A percentile compares a stretch with the other conserved stretches of the same genome.
These are phyloP conservation scores for Termitomyces sp. DNA, from an alignment of 768 basidiomycete species.

Conservation along the genomic window DNA sequence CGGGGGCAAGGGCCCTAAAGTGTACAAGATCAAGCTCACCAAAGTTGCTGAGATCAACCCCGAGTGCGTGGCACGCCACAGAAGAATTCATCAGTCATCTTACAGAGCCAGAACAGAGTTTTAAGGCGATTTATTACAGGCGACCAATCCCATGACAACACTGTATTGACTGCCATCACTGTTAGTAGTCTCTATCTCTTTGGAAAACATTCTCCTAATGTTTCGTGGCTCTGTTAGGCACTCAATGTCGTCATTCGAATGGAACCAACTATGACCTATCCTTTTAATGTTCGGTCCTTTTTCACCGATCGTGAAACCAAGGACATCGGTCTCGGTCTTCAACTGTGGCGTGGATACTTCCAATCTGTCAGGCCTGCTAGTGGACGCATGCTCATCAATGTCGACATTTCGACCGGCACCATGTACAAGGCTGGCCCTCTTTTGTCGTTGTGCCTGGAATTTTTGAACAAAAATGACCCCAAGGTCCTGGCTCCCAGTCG, in stretches of 20 bases:
- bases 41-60: conserved; percentile 59
- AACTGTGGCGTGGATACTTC: conserved; percentile 73
- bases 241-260: conserved; percentile 71
- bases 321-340: conserved; percentile 46
- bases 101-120: conserved; percentile 35
- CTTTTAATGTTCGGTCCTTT: conserved; percentile 72
- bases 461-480: conserved; percentile 32
- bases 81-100: background rate
- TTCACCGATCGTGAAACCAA: conserved; percentile 58
- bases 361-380: conserved; percentile 66
- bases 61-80: conserved; percentile 26
- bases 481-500: conserved; percentile 36
- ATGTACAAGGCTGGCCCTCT: conserved; percentile 67
- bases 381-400: conserved; percentile 57
- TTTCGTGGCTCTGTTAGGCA: conserved; percentile 34
- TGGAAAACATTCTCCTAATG: background rate
- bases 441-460: conserved; percentile 49
- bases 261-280: conserved; percentile 62
- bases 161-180: conserved; percentile 63
- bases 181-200: conserved; percentile 29
- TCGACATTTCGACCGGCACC: conserved; percentile 69
- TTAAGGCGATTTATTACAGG: conserved; percentile 57
- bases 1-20: conserved; percentile 48
- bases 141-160: conserved; percentile 60
- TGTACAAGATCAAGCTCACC: conserved; percentile 61